phyloP scores from a whole-genome alignment of 306 rosid species.

The Ziziphus jujuba region DNA sequence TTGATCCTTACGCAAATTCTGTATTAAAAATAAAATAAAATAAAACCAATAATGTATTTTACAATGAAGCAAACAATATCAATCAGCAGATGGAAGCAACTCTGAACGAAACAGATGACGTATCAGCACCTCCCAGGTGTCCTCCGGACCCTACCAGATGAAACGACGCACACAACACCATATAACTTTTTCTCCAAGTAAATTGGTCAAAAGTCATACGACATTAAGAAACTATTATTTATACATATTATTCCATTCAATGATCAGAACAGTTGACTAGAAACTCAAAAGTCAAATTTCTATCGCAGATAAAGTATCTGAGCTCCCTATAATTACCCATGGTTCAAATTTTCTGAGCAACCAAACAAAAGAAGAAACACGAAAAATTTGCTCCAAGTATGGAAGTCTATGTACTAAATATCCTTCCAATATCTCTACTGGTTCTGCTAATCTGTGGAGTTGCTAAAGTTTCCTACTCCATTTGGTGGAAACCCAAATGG shows the following conservation, averaged over 20 bases:
- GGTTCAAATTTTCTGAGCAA: neutral
- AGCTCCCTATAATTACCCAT: neutral
- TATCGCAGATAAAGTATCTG: neutral
- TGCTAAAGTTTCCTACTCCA: constrained; percentile 30
- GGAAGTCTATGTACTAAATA: constrained; percentile 23
- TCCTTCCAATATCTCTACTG: constrained; percentile 18
- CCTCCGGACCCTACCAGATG: too few species aligned
- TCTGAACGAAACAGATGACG: too few species aligned
- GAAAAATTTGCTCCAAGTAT: constrained; percentile 11
- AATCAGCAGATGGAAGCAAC: too few species aligned
- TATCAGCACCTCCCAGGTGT: too few species aligned
- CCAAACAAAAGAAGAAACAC: constrained; percentile 9
- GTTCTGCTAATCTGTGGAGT: constrained; percentile 34
- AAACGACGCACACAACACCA: too few species aligned
- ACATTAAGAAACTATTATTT: too few species aligned
- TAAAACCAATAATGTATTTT: too few species aligned
- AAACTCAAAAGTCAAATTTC: neutral
- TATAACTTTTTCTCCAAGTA: constrained; percentile 23
- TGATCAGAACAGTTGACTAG: constrained; percentile 21
- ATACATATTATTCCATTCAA: neutral
- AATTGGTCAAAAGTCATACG: neutral
- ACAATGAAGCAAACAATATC: too few species aligned
- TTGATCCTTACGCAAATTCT: neutral
- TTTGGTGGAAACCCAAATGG: constrained; percentile 49
- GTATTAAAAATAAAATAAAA: too few species aligned